Percentiles rank a stretch among this genome's conserved stretches.
phyloP scores from a whole-genome alignment of 495 filamentous ascomycete species.

The Collariella sp. region DNA sequence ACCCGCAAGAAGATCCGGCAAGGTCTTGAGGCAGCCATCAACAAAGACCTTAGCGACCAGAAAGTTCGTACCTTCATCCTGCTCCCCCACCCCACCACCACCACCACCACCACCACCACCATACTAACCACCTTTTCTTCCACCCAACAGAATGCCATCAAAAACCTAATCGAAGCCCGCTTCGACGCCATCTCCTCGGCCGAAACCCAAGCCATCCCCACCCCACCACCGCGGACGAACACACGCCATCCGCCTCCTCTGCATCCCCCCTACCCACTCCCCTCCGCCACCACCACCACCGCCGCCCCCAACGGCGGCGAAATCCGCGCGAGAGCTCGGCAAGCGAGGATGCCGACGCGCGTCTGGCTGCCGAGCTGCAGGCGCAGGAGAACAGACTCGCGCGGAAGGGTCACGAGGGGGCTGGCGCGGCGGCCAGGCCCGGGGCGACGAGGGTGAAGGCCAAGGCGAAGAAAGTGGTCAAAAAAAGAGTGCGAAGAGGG shows the following conservation, averaged over 20 bases:
- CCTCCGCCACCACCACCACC: too few species aligned
- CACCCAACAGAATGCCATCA: conserved; percentile 59
- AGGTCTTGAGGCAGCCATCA: conserved; percentile 59
- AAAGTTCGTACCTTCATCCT: conserved; percentile 51
- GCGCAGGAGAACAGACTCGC: conserved; percentile 72
- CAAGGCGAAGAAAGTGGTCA: conserved; percentile 40
- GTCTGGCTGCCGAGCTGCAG: conserved; percentile 78
- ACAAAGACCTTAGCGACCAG: conserved; percentile 74
- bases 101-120: background rate
- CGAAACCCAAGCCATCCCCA: conserved; percentile 25
- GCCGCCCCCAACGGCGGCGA: conserved; percentile 46
- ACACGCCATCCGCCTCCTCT: conserved; percentile 37
- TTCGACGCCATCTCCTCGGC: conserved; percentile 71
- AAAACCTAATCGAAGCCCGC: conserved; percentile 73
- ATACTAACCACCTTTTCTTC: background rate
- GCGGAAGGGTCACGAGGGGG: conserved; percentile 63
- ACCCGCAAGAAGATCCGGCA: conserved; percentile 89
- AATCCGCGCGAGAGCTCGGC: conserved; percentile 49
- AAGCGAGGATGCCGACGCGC: conserved; percentile 69
- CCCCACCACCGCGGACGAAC: conserved; percentile 29
- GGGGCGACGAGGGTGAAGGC: too few species aligned
- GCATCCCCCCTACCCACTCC: too few species aligned
- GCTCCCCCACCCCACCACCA: background rate
- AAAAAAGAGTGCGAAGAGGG: conserved; percentile 71
- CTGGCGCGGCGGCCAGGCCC: conserved; percentile 45